Evolutionary conservation across 495 filamentous ascomycete species (phyloP).

Genomic region (Pseudotulostoma volvatum): DNA sequence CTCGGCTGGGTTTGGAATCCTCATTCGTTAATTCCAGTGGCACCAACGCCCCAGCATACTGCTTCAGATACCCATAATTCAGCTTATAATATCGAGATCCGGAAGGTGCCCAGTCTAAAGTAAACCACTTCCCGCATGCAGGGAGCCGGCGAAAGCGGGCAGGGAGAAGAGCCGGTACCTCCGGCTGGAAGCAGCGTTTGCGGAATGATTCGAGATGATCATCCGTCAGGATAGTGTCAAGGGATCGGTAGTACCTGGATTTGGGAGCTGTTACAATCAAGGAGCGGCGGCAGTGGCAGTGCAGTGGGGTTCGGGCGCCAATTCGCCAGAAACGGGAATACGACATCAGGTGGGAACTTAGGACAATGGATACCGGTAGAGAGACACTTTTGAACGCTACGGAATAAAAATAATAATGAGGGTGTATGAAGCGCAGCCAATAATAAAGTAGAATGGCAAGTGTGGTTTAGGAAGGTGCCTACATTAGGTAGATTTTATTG

Average conservation of each 20-base stretch:
- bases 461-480: too few species aligned
- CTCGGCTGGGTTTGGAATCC: neutral
- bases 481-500: too few species aligned
- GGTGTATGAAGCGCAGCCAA: too few species aligned
- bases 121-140: constrained; percentile 40
- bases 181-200: constrained; percentile 27
- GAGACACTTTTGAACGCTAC: too few species aligned
- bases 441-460: too few species aligned
- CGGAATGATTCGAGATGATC: constrained; percentile 30
- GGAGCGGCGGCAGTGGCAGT: neutral
- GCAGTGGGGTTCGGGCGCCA: neutral
- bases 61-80: constrained; percentile 32
- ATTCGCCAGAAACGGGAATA: too few species aligned
- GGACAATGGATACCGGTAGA: too few species aligned
- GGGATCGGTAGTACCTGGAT: neutral
- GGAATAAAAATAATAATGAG: too few species aligned
- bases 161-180: constrained; percentile 32
- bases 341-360: too few species aligned
- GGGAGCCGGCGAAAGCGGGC: constrained; percentile 28
- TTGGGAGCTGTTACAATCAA: neutral
- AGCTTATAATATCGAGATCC: constrained; percentile 11
- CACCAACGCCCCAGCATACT: constrained; percentile 32
- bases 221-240: constrained; percentile 4
- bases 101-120: constrained; percentile 1
- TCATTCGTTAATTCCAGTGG: constrained; percentile 40